Percentiles rank a stretch among this genome's conserved stretches.
phyloP scores from a whole-genome alignment of 345 rosid species.

The Durio zibethinus region DNA sequence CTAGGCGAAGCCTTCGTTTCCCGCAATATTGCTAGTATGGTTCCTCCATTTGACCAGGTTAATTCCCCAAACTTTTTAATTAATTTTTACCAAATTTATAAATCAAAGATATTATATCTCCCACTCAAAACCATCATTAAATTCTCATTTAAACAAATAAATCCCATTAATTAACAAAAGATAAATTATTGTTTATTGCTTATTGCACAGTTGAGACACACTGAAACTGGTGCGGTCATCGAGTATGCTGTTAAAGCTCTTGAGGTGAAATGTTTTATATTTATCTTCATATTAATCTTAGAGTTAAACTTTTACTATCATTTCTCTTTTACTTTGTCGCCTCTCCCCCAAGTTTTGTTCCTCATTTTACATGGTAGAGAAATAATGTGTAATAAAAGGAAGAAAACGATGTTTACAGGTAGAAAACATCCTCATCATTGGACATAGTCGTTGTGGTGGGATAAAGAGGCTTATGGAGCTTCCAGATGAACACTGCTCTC shows the following conservation, averaged over 20 bases:
- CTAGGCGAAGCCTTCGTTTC: slow-evolving; percentile 90
- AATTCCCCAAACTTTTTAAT: not conserved
- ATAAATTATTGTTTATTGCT: not conserved
- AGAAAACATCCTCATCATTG: slow-evolving; percentile 69
- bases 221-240: slow-evolving; percentile 72
- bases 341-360: not conserved
- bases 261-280: slow-evolving; percentile 18
- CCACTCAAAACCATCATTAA: too few species aligned
- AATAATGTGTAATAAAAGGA: not conserved
- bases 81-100: too few species aligned
- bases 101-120: too few species aligned
- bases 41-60: slow-evolving; percentile 76
- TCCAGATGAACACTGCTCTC: slow-evolving; percentile 51
- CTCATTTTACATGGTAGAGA: too few species aligned
- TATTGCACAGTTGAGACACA: slow-evolving; percentile 26
- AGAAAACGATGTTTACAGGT: slow-evolving; percentile 43
- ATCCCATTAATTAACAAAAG: too few species aligned
- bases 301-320: too few species aligned
- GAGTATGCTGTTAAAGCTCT: slow-evolving; percentile 87
- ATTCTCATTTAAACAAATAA: too few species aligned
- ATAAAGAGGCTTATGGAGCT: slow-evolving; percentile 84
- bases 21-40: slow-evolving; percentile 83
- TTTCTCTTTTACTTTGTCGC: not conserved
- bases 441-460: slow-evolving; percentile 97
- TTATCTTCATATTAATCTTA: not conserved